These are phyloP conservation scores for Tuber borchii DNA, from an alignment of 495 filamentous ascomycete species.

Conservation along the genomic window DNA sequence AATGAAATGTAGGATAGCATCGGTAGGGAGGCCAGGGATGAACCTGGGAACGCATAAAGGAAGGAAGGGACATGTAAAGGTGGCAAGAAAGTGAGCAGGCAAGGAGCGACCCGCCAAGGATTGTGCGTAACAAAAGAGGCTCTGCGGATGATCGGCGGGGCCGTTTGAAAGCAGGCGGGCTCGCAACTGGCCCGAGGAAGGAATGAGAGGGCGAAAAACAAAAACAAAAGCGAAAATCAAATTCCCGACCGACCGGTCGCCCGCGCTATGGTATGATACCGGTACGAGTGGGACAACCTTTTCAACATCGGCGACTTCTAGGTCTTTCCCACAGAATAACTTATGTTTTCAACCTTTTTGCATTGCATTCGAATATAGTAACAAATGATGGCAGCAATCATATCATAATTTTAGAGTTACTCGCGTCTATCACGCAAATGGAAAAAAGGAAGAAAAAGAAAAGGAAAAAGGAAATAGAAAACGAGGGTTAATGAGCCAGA, in stretches of 20 bases:
- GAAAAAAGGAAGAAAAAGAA: too few species aligned
- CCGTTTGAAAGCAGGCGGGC: constrained; percentile 1
- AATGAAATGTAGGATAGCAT: background rate
- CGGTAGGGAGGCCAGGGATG: background rate
- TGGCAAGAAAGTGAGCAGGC: background rate
- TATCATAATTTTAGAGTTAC: too few species aligned
- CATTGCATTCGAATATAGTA: too few species aligned
- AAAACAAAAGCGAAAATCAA: background rate
- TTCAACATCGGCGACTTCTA: too few species aligned
- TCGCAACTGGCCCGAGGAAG: background rate
- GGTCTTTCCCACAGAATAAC: too few species aligned
- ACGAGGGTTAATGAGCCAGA: too few species aligned
- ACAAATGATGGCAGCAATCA: too few species aligned
- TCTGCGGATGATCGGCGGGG: constrained; percentile 2
- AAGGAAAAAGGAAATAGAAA: too few species aligned
- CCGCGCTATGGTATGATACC: background rate
- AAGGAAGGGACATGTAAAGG: background rate
- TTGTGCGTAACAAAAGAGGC: background rate
- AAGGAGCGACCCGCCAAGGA: background rate
- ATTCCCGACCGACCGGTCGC: background rate
- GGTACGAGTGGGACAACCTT: background rate
- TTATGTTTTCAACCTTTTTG: too few species aligned
- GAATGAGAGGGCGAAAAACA: background rate
- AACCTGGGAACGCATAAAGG: background rate
- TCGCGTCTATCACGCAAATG: too few species aligned